Percentiles rank a stretch among this genome's conserved stretches.
phyloP scores from a whole-genome alignment of 306 rosid genomes.

The peach (Prunus persica) region DNA sequence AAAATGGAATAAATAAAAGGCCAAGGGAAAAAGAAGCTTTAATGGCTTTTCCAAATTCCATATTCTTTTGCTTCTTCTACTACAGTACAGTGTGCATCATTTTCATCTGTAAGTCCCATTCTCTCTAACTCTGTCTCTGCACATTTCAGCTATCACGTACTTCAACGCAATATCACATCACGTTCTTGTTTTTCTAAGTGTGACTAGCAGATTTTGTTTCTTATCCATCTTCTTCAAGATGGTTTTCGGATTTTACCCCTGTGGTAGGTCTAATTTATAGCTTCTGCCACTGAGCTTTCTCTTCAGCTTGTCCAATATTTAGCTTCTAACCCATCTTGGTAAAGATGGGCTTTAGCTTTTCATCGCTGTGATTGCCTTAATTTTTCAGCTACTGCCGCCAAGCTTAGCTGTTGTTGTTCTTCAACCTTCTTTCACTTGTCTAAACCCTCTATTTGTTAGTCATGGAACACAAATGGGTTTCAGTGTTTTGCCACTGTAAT shows the following conservation, averaged over 20 bases:
- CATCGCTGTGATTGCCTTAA: neutral
- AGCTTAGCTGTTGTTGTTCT: neutral
- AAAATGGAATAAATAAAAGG: neutral
- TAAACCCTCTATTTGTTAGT: slow-evolving; percentile 6
- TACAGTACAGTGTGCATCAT: neutral
- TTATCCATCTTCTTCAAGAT: slow-evolving; percentile 1
- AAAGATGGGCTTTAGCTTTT: slow-evolving; percentile 26
- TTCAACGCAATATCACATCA: neutral
- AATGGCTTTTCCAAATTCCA: slow-evolving; percentile 16
- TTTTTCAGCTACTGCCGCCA: slow-evolving; percentile 26
- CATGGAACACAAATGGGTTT: slow-evolving; percentile 44
- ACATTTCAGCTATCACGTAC: neutral
- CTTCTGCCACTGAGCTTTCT: neutral
- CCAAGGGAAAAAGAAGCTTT: neutral
- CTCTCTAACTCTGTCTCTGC: neutral
- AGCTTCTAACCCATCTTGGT: neutral
- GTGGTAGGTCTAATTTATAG: neutral
- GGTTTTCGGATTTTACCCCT: neutral
- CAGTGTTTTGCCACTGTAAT: slow-evolving; percentile 10
- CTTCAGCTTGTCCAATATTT: slow-evolving; percentile 22
- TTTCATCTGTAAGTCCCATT: slow-evolving; percentile 28
- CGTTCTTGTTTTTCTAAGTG: neutral
- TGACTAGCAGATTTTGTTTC: slow-evolving; percentile 6
- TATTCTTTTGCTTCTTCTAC: neutral
- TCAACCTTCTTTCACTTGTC: slow-evolving; percentile 3